Percentiles rank a stretch among this genome's conserved stretches.
Conservation (phyloP, 768 basidiomycete genomes). For the Kwoniella mangroviensis region DNA sequence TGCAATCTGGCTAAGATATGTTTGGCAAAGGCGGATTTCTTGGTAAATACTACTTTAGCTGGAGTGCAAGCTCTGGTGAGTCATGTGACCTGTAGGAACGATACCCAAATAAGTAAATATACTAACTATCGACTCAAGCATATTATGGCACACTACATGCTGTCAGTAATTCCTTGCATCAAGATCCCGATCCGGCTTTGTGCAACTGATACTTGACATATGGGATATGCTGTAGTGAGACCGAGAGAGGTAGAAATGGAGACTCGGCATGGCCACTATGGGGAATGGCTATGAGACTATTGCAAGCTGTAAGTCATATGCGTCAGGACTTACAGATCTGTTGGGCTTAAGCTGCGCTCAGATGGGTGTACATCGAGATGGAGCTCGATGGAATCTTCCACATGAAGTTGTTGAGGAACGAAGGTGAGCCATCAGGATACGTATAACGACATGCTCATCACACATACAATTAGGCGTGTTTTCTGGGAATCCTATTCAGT, state of each 20-base stretch:
- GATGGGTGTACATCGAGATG: slow-evolving; percentile 30
- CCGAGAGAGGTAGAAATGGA: slow-evolving; percentile 32
- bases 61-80: slow-evolving; percentile 31
- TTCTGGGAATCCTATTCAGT: slow-evolving; percentile 24
- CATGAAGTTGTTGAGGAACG: slow-evolving; percentile 24
- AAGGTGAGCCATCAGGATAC: no score
- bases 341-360: background rate
- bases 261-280: slow-evolving; percentile 40
- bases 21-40: slow-evolving; percentile 27
- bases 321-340: background rate
- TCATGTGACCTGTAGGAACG: background rate
- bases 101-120: no score
- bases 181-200: background rate
- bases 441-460: no score
- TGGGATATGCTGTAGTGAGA: slow-evolving; percentile 17
- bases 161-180: background rate
- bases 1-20: slow-evolving; percentile 18
- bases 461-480: background rate
- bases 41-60: slow-evolving; percentile 27
- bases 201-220: background rate
- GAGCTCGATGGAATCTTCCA: slow-evolving; percentile 22
- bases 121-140: background rate
- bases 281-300: slow-evolving; percentile 30
- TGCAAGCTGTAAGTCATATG: slow-evolving; percentile 19
- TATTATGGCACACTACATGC: slow-evolving; percentile 6